Evolutionary conservation across 1,284 basidiomycete species (phyloP), one percentile per base, ranked within the genome.

Genomic region (Leccinum insigne): DNA sequence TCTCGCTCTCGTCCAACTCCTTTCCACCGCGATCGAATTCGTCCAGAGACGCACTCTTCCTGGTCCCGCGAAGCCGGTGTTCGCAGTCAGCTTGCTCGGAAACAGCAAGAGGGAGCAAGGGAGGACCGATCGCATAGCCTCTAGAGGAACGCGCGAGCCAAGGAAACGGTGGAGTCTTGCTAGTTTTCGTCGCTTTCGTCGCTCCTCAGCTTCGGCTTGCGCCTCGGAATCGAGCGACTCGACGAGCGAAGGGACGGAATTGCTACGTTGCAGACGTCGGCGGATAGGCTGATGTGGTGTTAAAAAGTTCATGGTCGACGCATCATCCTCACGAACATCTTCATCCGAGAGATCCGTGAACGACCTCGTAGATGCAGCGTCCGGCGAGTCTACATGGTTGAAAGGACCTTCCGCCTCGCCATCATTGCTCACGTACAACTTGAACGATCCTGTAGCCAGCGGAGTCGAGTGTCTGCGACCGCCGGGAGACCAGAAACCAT

Each of bases 101-200:
- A n/a, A 67, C 67, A 14, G 72, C 74, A 52, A 76, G 70, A 11
- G 83, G 82, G 1, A 84, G 83, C 14, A 84, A 76, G 18, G 84
- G 77, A 35, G 77, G 77, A 60, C 76, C 78, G 29, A 77, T 71
- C 8, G 79, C 77, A 35, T 1, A 63, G 92, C 83, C 69, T 87
- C 84, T 11, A 84, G 75, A 18, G 92, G 92, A 32, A 94, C 89
- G 54, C 85, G 84, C 40, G 90, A 91, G 23, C 92, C 92, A 35
- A 94, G 82, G 78, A 89, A 93, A 56, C 92, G 89, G 76, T 93
- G 90, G 7, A 94, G 82, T 74, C 88, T 93, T 5, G 89, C 89
- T 40, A 94, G 80, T 70, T 87, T 87, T 70, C 91, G 89, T 60
- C 92, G 83, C 74, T 89, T 91, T 67, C 85, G 82, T 64, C 85